phyloP scores from a whole-genome alignment of 2,329 filamentous ascomycete species.

The Diplocarpon mali region DNA sequence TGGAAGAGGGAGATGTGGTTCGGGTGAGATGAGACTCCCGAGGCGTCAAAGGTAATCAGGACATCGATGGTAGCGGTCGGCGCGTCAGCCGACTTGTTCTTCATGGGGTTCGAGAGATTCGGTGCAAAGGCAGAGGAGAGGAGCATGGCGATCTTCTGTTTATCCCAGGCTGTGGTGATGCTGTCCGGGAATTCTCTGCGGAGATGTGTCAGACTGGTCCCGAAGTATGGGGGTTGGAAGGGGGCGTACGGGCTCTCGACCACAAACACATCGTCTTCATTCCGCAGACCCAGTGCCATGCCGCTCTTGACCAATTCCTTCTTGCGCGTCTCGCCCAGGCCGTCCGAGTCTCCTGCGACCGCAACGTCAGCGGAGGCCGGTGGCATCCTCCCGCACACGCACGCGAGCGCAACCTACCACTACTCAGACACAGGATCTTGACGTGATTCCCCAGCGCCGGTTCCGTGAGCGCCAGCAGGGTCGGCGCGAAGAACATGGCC shows the following conservation, averaged over 20 bases:
- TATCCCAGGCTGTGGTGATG: constrained; percentile 71
- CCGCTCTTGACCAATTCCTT: constrained; percentile 77
- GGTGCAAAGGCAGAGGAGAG: constrained; percentile 67
- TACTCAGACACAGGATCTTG: constrained; percentile 88
- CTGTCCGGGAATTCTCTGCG: constrained; percentile 70
- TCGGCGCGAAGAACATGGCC: constrained; percentile 97
- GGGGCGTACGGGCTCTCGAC: constrained; percentile 56
- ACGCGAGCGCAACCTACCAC: constrained; percentile 38
- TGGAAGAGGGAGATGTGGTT: constrained; percentile 88
- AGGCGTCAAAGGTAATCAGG: constrained; percentile 80
- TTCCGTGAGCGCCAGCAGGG: constrained; percentile 70
- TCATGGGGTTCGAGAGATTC: constrained; percentile 34
- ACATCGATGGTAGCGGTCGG: constrained; percentile 37
- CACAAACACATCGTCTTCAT: constrained; percentile 73
- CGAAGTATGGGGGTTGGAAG: constrained; percentile 22
- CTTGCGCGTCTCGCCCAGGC: constrained; percentile 72
- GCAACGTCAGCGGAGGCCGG: constrained; percentile 10
- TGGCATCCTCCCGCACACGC: neutral
- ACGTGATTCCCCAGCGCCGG: constrained; percentile 79
- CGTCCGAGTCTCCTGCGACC: constrained; percentile 64
- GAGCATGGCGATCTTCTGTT: constrained; percentile 55
- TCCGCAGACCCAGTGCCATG: constrained; percentile 60
- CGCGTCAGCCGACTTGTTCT: constrained; percentile 24
- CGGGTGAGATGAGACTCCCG: constrained; percentile 76
- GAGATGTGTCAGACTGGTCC: neutral